Evolutionary conservation across 306 rosid genomes (phyloP).

Genomic region (Rosa rugosa): DNA sequence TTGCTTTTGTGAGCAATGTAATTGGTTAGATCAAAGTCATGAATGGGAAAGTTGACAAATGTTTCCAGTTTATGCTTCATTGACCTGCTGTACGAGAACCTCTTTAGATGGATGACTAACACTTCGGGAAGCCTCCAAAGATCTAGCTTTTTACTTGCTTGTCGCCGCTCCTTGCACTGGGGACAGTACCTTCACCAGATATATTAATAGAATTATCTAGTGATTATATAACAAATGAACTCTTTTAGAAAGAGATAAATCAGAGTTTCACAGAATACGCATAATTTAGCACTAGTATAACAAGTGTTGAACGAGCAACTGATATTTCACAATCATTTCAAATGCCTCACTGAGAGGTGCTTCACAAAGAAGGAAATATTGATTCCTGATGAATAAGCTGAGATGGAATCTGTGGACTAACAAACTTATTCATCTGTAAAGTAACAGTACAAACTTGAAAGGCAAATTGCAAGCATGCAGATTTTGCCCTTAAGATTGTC

Average conservation of each 20-base stretch:
- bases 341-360: background rate
- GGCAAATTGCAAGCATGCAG: background rate
- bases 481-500: background rate
- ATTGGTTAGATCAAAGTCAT: constrained; percentile 85
- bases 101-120: constrained; percentile 89
- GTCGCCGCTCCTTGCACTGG: constrained; percentile 86
- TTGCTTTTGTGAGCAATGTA: constrained; percentile 88
- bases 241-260: background rate
- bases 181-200: constrained; percentile 79
- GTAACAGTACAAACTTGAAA: background rate
- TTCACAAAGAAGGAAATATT: background rate
- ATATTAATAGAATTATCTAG: constrained; percentile 4
- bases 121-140: constrained; percentile 98
- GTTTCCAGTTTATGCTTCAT: constrained; percentile 98
- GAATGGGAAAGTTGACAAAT: constrained; percentile 88
- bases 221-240: background rate
- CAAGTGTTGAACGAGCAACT: background rate
- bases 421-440: background rate
- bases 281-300: background rate
- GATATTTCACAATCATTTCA: background rate
- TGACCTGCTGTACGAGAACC: constrained; percentile 97
- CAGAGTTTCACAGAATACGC: background rate
- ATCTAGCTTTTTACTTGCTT: constrained; percentile 98
- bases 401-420: background rate
- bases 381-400: background rate